phyloP scores from a whole-genome alignment of 208 protist genomes.

The Crithidia brevicula region DNA sequence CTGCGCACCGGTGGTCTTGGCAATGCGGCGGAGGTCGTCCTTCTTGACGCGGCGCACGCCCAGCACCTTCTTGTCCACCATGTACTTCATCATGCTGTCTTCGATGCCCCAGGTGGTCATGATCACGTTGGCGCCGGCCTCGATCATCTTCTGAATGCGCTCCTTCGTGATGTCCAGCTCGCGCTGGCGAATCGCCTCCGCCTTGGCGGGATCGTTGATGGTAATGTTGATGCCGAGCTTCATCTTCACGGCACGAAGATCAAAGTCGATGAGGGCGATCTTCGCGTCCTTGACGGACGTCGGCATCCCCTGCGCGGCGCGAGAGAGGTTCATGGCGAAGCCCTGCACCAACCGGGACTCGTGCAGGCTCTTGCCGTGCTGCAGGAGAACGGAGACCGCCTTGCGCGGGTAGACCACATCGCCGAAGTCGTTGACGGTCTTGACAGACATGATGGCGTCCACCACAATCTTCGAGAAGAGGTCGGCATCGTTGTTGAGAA shows the following conservation, averaged over 20 bases:
- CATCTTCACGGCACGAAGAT: constrained; percentile 97
- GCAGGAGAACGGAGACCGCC: constrained; percentile 98
- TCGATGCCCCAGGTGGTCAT: constrained; percentile 99
- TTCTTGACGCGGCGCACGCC: constrained; percentile 97
- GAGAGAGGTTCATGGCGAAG: constrained; percentile 97
- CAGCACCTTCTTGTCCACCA: constrained; percentile 98
- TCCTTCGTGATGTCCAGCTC: constrained; percentile 98
- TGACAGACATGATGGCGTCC: constrained; percentile 91
- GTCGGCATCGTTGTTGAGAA: constrained; percentile 96
- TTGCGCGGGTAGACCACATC: constrained; percentile 98
- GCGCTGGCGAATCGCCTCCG: constrained; percentile 96
- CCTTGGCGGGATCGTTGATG: constrained; percentile 97
- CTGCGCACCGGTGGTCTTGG: constrained; percentile 96
- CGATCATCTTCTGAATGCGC: constrained; percentile 97
- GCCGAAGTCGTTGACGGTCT: constrained; percentile 92
- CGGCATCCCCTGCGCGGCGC: constrained; percentile 98
- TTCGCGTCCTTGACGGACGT: constrained; percentile 94
- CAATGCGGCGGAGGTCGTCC: constrained; percentile 97
- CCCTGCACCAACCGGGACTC: constrained; percentile 95
- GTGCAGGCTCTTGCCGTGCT: constrained; percentile 95
- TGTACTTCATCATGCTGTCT: constrained; percentile 99
- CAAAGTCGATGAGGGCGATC: constrained; percentile 99
- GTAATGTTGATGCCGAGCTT: constrained; percentile 97
- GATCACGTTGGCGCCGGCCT: constrained; percentile 98
- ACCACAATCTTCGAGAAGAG: constrained; percentile 98